Conservation (phyloP, 176 grass and related monocot species). For the Oryza australiensis region DNA sequence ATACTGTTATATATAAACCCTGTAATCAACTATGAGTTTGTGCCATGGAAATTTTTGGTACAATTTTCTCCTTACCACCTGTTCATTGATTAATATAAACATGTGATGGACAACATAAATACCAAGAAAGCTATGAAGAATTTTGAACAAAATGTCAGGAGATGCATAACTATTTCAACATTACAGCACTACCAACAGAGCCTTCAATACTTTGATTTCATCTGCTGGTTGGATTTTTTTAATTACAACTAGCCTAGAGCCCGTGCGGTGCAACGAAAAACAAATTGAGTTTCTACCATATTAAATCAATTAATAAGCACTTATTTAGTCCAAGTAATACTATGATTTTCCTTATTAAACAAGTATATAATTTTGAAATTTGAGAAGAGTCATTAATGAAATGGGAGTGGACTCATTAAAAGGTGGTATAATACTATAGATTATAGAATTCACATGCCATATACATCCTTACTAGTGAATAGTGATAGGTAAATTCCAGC, state of each 20-base stretch:
- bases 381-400: no score
- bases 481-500: background rate
- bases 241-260: no score
- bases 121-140: constrained; percentile 5
- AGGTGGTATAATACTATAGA: no score
- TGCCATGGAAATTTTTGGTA: background rate
- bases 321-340: no score
- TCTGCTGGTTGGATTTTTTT: background rate
- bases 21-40: constrained; percentile 8
- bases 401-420: no score
- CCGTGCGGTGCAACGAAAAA: no score
- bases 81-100: background rate
- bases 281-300: no score
- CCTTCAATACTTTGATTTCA: background rate
- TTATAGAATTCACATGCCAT: no score
- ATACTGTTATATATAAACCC: background rate
- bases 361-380: no score
- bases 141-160: background rate
- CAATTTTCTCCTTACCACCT: background rate
- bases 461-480: background rate
- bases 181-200: background rate
- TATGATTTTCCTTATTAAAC: no score
- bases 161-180: background rate
- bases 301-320: no score
- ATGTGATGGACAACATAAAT: background rate